Percentiles rank a stretch among this genome's conserved stretches.
These are phyloP conservation scores for Aegle marmelos DNA, from an alignment of 345 rosid species.

Conservation along the genomic window DNA sequence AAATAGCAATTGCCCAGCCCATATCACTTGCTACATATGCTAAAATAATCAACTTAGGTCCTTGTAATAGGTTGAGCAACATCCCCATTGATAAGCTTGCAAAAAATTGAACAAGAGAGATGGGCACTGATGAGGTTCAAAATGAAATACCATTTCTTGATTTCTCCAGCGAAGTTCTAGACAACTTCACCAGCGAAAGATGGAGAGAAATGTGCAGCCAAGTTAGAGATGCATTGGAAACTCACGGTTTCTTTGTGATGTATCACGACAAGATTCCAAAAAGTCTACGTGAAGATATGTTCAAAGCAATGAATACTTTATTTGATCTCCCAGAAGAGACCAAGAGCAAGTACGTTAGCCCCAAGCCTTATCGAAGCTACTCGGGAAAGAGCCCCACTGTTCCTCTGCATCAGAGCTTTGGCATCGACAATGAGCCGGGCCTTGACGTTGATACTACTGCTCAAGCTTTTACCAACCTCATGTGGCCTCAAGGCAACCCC, in stretches of 20 bases:
- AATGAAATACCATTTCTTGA: constrained; percentile 28
- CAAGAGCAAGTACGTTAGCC: constrained; percentile 27
- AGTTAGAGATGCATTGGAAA: constrained; percentile 44
- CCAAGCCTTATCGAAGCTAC: constrained; percentile 43
- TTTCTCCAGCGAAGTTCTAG: constrained; percentile 12
- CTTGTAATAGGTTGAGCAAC: constrained; percentile 1
- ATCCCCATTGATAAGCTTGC: background rate
- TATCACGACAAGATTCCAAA: constrained; percentile 11
- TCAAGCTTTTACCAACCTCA: constrained; percentile 34
- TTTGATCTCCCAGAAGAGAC: constrained; percentile 47
- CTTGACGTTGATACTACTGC: background rate
- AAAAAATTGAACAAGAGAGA: background rate
- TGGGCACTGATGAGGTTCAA: constrained; percentile 3
- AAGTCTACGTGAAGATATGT: constrained; percentile 18
- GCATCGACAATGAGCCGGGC: constrained; percentile 30
- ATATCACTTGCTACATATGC: background rate
- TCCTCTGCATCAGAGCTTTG: constrained; percentile 41
- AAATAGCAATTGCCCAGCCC: too few species aligned
- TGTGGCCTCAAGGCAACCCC: constrained; percentile 49
- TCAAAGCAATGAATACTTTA: constrained; percentile 19
- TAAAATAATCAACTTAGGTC: background rate
- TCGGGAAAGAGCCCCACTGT: constrained; percentile 16
- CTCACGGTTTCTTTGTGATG: constrained; percentile 35
- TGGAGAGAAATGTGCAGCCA: constrained; percentile 21
- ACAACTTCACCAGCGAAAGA: background rate